Evolutionary conservation across 2,329 filamentous ascomycete genomes (phyloP).

Genomic region (Hypomyces perniciosus): DNA sequence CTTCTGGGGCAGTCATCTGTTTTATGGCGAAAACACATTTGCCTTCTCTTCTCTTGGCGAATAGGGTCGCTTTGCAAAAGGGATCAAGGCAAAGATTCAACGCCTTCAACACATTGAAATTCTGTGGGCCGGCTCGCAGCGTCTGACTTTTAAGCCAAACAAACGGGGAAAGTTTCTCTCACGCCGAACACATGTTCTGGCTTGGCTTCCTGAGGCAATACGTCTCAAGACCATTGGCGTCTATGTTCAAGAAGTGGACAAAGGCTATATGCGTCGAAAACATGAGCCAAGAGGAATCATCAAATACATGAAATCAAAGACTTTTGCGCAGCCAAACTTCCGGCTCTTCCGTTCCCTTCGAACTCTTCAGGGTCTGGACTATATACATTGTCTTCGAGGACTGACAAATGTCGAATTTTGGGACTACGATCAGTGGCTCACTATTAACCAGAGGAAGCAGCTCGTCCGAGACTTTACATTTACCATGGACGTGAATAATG

Average conservation of each 20-base stretch:
- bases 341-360: slow-evolving; percentile 32
- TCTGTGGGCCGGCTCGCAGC: slow-evolving; percentile 34
- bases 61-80: slow-evolving; percentile 39
- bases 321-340: slow-evolving; percentile 34
- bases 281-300: slow-evolving; percentile 28
- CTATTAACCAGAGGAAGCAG: not conserved
- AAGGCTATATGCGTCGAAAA: slow-evolving; percentile 26
- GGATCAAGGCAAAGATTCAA: slow-evolving; percentile 36
- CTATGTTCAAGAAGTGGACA: slow-evolving; percentile 33
- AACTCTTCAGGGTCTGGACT: slow-evolving; percentile 40
- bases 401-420: slow-evolving; percentile 35
- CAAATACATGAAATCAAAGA: slow-evolving; percentile 23
- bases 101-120: slow-evolving; percentile 41
- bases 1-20: slow-evolving; percentile 35
- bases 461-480: slow-evolving; percentile 27
- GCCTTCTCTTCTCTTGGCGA: slow-evolving; percentile 49
- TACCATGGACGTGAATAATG: slow-evolving; percentile 21
- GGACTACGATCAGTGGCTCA: slow-evolving; percentile 31
- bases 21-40: slow-evolving; percentile 45
- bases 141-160: slow-evolving; percentile 18
- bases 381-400: slow-evolving; percentile 38
- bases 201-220: slow-evolving; percentile 29
- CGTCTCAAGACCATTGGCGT: slow-evolving; percentile 37
- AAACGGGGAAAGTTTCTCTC: slow-evolving; percentile 26
- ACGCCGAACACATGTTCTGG: slow-evolving; percentile 31